Evolutionary conservation across 2,329 filamentous ascomycete species (phyloP).

Genomic region (Penicillium aurantiogriseum): DNA sequence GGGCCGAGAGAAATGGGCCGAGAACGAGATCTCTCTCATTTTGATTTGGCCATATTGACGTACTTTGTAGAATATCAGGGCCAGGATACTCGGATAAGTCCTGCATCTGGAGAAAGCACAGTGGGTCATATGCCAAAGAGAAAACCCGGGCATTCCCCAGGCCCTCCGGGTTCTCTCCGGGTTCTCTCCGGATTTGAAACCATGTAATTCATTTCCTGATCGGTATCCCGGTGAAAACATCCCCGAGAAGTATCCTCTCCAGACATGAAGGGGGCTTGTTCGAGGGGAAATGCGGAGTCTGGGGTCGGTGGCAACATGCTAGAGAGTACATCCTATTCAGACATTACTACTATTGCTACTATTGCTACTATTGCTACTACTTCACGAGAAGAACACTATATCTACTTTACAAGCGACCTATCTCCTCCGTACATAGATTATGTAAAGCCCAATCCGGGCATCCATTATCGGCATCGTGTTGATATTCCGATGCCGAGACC

Average conservation of each 20-base stretch:
- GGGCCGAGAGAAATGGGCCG: background rate
- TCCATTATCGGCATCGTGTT: background rate
- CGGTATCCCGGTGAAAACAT: conserved; percentile 20
- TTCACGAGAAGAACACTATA: background rate
- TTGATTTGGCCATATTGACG: background rate
- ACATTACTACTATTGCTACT: background rate
- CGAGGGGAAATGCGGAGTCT: conserved; percentile 24
- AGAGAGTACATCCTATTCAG: background rate
- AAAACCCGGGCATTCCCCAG: conserved; percentile 18
- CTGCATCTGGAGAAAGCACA: conserved; percentile 7
- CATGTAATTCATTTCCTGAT: conserved; percentile 16
- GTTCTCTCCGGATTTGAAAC: conserved; percentile 14
- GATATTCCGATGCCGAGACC: background rate
- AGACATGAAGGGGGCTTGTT: conserved; percentile 1
- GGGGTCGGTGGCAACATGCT: conserved; percentile 3
- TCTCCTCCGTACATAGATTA: background rate
- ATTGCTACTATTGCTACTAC: no score
- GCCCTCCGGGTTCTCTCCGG: background rate
- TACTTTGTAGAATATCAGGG: background rate
- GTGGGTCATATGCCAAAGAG: background rate
- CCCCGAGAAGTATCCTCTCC: conserved; percentile 2
- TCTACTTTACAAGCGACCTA: background rate
- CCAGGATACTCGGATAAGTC: background rate
- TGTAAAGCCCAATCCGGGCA: background rate
- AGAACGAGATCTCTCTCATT: background rate